Evolutionary conservation across 2,329 filamentous ascomycete genomes (phyloP), one percentile per base, ranked within the genome.

Genomic region (Chaetothyriales sp.): DNA sequence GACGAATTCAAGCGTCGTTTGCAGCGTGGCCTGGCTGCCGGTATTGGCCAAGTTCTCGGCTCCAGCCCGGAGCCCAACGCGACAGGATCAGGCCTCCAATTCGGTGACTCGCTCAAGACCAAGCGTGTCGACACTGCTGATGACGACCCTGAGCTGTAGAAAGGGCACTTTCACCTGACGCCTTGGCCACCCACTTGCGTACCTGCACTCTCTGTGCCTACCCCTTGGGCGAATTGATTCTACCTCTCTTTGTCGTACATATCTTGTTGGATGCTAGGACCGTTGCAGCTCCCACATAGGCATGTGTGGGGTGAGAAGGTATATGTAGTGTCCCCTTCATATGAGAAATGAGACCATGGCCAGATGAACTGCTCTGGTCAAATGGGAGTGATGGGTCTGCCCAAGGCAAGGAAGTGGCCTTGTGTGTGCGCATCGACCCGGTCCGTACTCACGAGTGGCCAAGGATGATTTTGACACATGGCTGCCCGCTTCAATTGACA

Each of bases 1-100:
- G 63, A 66, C 43, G 62, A 65, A 5, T 56, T 71, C 46, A 63
- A 67, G 43, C 64, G 63, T 51, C 63, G 70, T 36, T 64, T 72
- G 43, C 68, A 61, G n/a, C 49, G 53, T 12, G 65, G 64, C 10
- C 55, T 69, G 12, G 65, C 68, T 60, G 47, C 55, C 15, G 63
- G 66, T 7, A 68, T 71, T 49, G 66, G 62, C 44, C 66, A 68
- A 49, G 58, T 56, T 4, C 45, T 57, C 10, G 54, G 56, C 43
- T 51, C 49, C 39, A 54, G 44, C 22, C 49, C 51, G 50, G 50
- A 46, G 3, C 39, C 49, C 26, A 51, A 49, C 48, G 50, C 48
- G 50, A 51, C 26, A 44, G 46, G 52, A 43, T 59, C 52, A 53
- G 60, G 59, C 18, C 48, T 61, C 10, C 58, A 60, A 42, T 60